Percentiles rank a stretch among this genome's conserved stretches.
Evolutionary conservation across 208 protist species (phyloP).

Genomic region (Giardia duodenalis): DNA sequence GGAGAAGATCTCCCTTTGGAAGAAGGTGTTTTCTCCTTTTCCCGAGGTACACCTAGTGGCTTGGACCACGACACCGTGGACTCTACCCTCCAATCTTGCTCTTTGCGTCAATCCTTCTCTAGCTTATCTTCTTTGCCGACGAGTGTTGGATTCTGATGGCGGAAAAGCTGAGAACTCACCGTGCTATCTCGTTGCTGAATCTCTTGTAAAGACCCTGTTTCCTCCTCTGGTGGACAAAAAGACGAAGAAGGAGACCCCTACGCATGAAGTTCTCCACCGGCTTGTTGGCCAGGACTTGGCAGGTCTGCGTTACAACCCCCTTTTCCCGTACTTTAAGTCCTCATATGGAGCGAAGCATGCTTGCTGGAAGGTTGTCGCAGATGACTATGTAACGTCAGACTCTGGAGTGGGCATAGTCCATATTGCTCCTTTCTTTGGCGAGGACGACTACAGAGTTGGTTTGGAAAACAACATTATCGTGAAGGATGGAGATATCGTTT

Average conservation of each 20-base stretch:
- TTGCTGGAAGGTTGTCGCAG: conserved; percentile 73
- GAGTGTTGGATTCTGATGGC: conserved; percentile 48
- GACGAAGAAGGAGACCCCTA: background rate
- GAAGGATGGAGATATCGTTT: conserved; percentile 58
- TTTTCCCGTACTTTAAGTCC: conserved; percentile 34
- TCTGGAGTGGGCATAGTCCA: conserved; percentile 97
- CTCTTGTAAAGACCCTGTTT: conserved; percentile 48
- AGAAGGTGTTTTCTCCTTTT: background rate
- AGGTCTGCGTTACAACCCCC: conserved; percentile 23
- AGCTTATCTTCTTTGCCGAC: conserved; percentile 74
- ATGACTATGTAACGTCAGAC: conserved; percentile 85
- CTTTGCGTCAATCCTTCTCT: conserved; percentile 90
- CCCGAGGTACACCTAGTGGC: conserved; percentile 47
- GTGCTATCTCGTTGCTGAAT: conserved; percentile 50
- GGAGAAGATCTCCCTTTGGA: background rate
- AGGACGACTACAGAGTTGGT: conserved; percentile 89
- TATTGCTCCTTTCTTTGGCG: conserved; percentile 93
- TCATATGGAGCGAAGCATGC: conserved; percentile 37
- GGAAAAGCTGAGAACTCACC: conserved; percentile 57
- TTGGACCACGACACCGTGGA: conserved; percentile 99
- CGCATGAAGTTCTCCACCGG: conserved; percentile 33
- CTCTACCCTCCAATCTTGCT: conserved; percentile 90
- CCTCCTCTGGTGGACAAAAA: background rate
- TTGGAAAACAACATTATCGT: conserved; percentile 71
- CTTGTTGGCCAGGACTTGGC: conserved; percentile 35